Evolutionary conservation across 2,329 filamentous ascomycete genomes (phyloP).

Genomic region (Calonectria hongkongensis): DNA sequence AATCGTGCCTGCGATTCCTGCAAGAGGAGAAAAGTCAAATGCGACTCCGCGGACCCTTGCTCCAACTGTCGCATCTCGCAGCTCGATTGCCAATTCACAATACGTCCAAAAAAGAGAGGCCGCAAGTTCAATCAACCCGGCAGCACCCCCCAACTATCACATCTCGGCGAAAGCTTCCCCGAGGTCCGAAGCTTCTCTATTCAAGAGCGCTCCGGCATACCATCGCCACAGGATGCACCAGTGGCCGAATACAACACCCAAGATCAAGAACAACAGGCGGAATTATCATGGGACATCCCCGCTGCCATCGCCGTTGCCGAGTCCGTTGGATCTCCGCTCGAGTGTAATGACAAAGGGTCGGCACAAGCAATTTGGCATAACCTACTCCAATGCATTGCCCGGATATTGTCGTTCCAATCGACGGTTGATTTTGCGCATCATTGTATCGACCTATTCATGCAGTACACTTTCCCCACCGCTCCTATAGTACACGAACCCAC

Average conservation of each 20-base stretch:
- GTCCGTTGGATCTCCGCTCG: not conserved
- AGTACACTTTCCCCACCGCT: conserved; percentile 3
- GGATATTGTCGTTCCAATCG: not conserved
- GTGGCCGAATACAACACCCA: not conserved
- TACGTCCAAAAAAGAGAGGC: not conserved
- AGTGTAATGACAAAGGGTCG: not conserved
- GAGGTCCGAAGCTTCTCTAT: not conserved
- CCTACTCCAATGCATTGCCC: not conserved
- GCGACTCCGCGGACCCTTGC: conserved; percentile 9
- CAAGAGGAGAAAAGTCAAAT: conserved; percentile 10
- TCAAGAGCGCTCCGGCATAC: not conserved
- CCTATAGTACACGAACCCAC: not conserved
- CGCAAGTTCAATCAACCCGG: not conserved
- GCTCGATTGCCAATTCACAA: not conserved
- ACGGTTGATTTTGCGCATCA: not conserved
- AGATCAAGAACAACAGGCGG: not conserved
- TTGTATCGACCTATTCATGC: conserved; percentile 2
- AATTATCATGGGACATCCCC: not conserved
- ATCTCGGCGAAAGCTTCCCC: not conserved
- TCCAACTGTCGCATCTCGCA: conserved; percentile 9
- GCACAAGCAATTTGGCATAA: not conserved
- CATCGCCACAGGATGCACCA: not conserved
- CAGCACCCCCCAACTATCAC: not conserved
- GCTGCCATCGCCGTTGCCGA: not conserved
- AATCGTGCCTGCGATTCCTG: conserved; percentile 6